phyloP scores from a whole-genome alignment of 164 flowering plant genomes.

The Umbilicus rupestris region DNA sequence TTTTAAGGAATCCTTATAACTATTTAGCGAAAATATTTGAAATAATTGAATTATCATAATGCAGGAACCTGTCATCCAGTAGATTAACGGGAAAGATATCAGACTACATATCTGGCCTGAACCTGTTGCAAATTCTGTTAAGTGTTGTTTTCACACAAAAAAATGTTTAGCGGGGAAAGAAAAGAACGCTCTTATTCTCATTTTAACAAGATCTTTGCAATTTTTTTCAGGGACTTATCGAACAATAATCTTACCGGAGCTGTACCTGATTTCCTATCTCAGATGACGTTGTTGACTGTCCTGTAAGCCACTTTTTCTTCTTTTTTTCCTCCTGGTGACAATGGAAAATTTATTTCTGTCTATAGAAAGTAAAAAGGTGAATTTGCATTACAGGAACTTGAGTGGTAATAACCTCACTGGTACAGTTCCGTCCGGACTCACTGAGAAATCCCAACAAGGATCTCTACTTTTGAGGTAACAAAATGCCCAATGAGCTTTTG shows the following conservation, averaged over 20 bases:
- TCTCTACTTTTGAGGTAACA: constrained; percentile 18
- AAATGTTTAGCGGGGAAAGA: not conserved
- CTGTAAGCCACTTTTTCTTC: constrained; percentile 20
- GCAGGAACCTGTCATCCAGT: constrained; percentile 18
- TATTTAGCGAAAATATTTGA: too few relatives aligned
- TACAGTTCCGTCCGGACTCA: constrained; percentile 15
- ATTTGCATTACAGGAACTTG: constrained; percentile 13
- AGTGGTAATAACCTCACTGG: constrained; percentile 20
- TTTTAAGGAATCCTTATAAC: too few relatives aligned
- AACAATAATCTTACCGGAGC: constrained; percentile 20
- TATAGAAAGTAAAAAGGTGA: not conserved
- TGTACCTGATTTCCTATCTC: constrained; percentile 20
- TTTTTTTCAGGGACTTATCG: constrained; percentile 18
- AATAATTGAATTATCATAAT: not conserved
- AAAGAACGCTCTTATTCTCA: not conserved
- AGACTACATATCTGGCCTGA: constrained; percentile 15
- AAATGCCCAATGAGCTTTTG: not conserved
- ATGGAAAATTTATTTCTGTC: not conserved
- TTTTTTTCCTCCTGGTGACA: too few relatives aligned
- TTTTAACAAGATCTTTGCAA: not conserved
- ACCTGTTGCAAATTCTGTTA: constrained; percentile 17
- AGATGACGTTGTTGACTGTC: constrained; percentile 12
- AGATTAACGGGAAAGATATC: constrained; percentile 14
- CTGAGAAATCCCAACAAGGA: constrained; percentile 14
- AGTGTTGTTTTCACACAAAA: not conserved